A percentile compares a stretch with the other conserved stretches of the same genome.
Evolutionary conservation across 2,329 filamentous ascomycete genomes (phyloP).

Genomic region (Claviceps quebecensis): DNA sequence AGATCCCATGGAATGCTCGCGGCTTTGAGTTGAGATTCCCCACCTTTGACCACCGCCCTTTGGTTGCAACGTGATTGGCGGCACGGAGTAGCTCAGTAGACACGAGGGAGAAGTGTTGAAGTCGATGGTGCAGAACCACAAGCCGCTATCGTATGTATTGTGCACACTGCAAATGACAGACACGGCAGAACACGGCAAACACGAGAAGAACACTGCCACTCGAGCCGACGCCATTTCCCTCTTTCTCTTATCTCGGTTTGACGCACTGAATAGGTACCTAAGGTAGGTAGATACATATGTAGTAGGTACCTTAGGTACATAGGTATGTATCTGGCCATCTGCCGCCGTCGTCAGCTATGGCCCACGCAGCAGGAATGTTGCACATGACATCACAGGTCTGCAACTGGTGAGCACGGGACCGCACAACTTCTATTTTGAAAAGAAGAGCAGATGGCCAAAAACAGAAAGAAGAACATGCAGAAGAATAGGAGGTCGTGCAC

Average conservation of each 20-base stretch:
- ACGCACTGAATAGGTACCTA: background rate
- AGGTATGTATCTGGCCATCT: background rate
- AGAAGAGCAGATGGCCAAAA: background rate
- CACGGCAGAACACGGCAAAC: background rate
- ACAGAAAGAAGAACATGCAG: no score
- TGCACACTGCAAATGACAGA: background rate
- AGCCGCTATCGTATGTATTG: background rate
- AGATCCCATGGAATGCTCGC: no score
- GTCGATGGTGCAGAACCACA: background rate
- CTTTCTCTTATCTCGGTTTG: background rate
- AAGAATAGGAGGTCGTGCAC: no score
- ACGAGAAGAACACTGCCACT: background rate
- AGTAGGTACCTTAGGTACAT: background rate
- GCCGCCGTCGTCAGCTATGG: background rate
- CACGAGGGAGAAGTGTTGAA: background rate
- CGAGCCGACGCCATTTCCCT: background rate
- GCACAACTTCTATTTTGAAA: background rate
- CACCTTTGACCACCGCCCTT: no score
- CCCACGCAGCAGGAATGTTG: no score
- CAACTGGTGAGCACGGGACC: background rate
- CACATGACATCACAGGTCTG: background rate
- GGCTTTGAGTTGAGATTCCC: no score
- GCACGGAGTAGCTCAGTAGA: no score
- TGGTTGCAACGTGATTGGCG: no score
- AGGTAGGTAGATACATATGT: no score